These are phyloP conservation scores for Boletus barrowsii DNA, from an alignment of 768 basidiomycete species.

Conservation along the genomic window DNA sequence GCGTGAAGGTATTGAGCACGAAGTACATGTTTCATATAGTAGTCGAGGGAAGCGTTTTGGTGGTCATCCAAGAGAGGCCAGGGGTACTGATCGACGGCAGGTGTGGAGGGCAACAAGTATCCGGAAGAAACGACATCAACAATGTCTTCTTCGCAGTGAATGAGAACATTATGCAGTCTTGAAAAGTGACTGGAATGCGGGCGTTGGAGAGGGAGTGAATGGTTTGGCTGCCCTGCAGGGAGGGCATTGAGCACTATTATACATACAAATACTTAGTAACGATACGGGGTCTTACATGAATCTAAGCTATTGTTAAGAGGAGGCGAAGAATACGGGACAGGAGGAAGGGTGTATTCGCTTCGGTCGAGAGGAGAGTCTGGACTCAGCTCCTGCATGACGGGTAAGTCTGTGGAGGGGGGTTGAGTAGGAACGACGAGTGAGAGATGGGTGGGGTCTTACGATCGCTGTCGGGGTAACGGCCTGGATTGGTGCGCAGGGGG, in stretches of 20 bases:
- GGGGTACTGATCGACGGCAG: slow-evolving; percentile 8
- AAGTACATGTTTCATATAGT: slow-evolving; percentile 64
- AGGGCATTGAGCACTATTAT: slow-evolving; percentile 63
- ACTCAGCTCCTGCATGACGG: slow-evolving; percentile 29
- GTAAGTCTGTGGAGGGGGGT: slow-evolving; percentile 22
- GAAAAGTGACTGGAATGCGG: slow-evolving; percentile 31
- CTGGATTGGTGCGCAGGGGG: slow-evolving; percentile 22
- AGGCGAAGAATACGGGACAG: slow-evolving; percentile 31
- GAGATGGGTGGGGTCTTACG: slow-evolving; percentile 15
- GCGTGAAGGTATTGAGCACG: slow-evolving; percentile 69
- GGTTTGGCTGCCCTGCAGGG: slow-evolving; percentile 43
- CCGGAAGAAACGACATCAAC: slow-evolving; percentile 21
- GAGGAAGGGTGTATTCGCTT: slow-evolving; percentile 28
- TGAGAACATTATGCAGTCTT: slow-evolving; percentile 9
- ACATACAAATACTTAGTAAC: slow-evolving; percentile 66
- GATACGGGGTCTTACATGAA: slow-evolving; percentile 73
- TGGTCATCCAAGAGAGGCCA: slow-evolving; percentile 12
- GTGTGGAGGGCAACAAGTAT: slow-evolving; percentile 8
- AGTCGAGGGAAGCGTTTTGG: slow-evolving; percentile 24
- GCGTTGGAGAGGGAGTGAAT: slow-evolving; percentile 24
- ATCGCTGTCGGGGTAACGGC: slow-evolving; percentile 29
- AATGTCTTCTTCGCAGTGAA: slow-evolving; percentile 17
- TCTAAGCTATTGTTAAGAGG: slow-evolving; percentile 54
- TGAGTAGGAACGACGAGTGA: background rate
- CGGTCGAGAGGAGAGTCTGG: slow-evolving; percentile 34